Conservation (phyloP, 148 eudicot genomes). For the Pouteria glomerata region DNA sequence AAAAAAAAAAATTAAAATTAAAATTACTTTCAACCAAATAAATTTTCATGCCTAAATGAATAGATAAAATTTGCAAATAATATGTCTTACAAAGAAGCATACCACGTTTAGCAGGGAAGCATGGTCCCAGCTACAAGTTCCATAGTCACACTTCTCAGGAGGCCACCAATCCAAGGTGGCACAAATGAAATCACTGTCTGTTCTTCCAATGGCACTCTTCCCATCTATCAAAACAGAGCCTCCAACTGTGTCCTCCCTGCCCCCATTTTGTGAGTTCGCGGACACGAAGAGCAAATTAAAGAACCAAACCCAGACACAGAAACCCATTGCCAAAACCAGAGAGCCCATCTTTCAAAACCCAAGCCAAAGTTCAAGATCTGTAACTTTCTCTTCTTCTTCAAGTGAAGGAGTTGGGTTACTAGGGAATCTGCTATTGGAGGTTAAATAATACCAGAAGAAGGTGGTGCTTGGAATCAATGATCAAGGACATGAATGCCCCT, state of each 20-base stretch:
- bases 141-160: conserved; percentile 94
- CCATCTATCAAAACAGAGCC: conserved; percentile 61
- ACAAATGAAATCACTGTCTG: conserved; percentile 69
- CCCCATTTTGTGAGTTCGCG: conserved; percentile 21
- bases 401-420: background rate
- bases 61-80: too few relatives aligned
- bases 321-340: conserved; percentile 23
- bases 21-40: too few relatives aligned
- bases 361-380: conserved; percentile 5
- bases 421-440: conserved; percentile 5
- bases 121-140: conserved; percentile 77
- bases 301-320: conserved; percentile 27
- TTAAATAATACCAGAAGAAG: background rate
- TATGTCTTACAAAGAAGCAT: background rate
- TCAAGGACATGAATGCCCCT: background rate
- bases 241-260: conserved; percentile 9
- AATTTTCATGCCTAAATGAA: background rate
- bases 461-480: background rate
- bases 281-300: conserved; percentile 25
- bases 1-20: too few relatives aligned
- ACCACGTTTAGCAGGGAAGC: conserved; percentile 93
- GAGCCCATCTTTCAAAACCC: conserved; percentile 38
- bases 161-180: conserved; percentile 99
- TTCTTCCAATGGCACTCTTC: conserved; percentile 43
- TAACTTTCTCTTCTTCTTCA: background rate